A percentile compares a stretch with the other conserved stretches of the same genome.
phyloP scores from a whole-genome alignment of 495 filamentous ascomycete species.

The Chaetomium fimeti region DNA sequence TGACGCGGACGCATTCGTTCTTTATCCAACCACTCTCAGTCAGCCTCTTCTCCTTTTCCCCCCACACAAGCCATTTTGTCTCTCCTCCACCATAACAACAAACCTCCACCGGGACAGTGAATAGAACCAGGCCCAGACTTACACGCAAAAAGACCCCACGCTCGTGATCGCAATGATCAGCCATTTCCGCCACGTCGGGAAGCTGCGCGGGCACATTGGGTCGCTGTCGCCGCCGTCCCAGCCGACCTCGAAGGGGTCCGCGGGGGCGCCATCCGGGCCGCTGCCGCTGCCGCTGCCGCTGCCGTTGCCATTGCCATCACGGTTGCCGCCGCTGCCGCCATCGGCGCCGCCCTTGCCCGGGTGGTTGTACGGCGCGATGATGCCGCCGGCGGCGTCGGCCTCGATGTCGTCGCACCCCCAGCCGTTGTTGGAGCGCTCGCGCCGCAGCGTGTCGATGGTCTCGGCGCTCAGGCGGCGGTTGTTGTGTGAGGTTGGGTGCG shows the following conservation, averaged over 20 bases:
- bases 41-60: not conserved
- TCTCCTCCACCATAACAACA: not conserved
- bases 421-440: conserved; percentile 60
- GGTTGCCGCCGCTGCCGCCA: conserved; percentile 12
- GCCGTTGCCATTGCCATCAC: not conserved
- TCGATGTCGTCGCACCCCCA: conserved; percentile 56
- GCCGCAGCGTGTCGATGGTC: conserved; percentile 22
- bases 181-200: conserved; percentile 71
- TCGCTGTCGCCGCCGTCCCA: conserved; percentile 73
- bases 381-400: conserved; percentile 34
- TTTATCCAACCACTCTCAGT: conserved; percentile 33
- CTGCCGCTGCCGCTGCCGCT: not conserved
- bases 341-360: conserved; percentile 4
- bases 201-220: conserved; percentile 67
- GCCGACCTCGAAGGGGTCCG: conserved; percentile 58
- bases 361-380: conserved; percentile 23
- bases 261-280: not conserved
- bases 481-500: not conserved
- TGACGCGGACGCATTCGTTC: conserved; percentile 83
- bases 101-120: not conserved
- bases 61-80: not conserved
- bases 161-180: conserved; percentile 70
- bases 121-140: conserved; percentile 35
- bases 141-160: conserved; percentile 78
- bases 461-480: conserved; percentile 11